Conservation (phyloP, 176 grass and related monocot species). For the Thinopyrum elongatum region DNA sequence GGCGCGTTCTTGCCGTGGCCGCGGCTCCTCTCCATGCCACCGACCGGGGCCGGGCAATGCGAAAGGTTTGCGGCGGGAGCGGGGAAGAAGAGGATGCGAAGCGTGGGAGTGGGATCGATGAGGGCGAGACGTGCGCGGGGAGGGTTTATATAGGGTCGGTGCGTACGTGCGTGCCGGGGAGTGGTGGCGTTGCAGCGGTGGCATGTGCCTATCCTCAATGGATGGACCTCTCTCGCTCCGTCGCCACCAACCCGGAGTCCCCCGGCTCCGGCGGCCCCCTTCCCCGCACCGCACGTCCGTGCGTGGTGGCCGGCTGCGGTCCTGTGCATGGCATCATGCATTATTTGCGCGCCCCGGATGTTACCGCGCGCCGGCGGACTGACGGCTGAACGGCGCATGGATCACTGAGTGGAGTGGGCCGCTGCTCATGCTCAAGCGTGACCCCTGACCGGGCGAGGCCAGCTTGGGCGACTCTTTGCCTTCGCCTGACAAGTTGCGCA, state of each 20-base stretch:
- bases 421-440: neutral
- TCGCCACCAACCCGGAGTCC: slow-evolving; percentile 20
- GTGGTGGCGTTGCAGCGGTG: slow-evolving; percentile 18
- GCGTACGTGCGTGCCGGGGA: slow-evolving; percentile 15
- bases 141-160: slow-evolving; percentile 44
- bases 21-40: slow-evolving; percentile 26
- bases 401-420: slow-evolving; percentile 5
- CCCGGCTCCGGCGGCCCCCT: neutral
- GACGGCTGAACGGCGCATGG: neutral
- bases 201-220: slow-evolving; percentile 10
- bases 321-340: neutral
- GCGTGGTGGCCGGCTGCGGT: neutral
- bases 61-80: neutral
- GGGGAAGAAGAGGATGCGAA: neutral
- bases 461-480: neutral
- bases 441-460: slow-evolving; percentile 19
- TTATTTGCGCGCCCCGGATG: neutral
- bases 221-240: neutral
- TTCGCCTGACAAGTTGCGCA: neutral
- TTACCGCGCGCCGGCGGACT: neutral
- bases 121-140: slow-evolving; percentile 30
- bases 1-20: slow-evolving; percentile 9
- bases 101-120: neutral
- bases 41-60: neutral
- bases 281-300: neutral